These are phyloP conservation scores for Marasmius fiardii DNA, from an alignment of 1,284 basidiomycete genomes.

Conservation along the genomic window DNA sequence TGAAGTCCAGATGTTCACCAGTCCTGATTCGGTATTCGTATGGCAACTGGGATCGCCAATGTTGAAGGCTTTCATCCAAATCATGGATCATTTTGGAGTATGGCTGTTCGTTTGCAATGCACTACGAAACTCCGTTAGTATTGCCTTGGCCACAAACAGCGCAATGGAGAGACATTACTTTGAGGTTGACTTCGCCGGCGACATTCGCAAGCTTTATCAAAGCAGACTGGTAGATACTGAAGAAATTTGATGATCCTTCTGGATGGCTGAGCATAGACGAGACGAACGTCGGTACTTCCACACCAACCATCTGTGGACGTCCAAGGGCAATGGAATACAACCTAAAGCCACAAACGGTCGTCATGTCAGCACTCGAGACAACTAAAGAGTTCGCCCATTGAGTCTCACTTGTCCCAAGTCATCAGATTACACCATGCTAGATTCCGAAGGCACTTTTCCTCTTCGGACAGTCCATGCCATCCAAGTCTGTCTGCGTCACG, in stretches of 20 bases:
- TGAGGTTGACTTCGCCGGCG: conserved; percentile 38
- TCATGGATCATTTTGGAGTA: conserved; percentile 34
- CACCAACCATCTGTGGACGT: conserved; percentile 40
- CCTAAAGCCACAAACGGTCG: conserved; percentile 28
- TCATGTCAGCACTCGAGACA: too few species aligned
- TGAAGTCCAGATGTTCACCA: conserved; percentile 9
- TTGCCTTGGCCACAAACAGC: background rate
- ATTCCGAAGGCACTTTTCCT: conserved; percentile 41
- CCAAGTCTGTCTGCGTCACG: conserved; percentile 44
- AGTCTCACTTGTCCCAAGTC: conserved; percentile 42
- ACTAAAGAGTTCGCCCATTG: conserved; percentile 1
- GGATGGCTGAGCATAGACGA: conserved; percentile 28
- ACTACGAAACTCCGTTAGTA: conserved; percentile 26
- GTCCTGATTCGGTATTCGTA: conserved; percentile 26
- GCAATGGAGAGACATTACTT: conserved; percentile 23
- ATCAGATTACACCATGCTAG: conserved; percentile 48
- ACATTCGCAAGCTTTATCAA: conserved; percentile 37
- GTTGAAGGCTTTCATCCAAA: conserved; percentile 37
- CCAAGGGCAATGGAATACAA: conserved; percentile 42
- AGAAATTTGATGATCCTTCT: conserved; percentile 34
- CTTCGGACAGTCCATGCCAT: conserved; percentile 46
- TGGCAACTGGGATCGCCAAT: conserved; percentile 40
- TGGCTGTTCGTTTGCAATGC: conserved; percentile 33
- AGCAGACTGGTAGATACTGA: conserved; percentile 31
- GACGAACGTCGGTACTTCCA: conserved; percentile 34